Evolutionary conservation across 2,329 filamentous ascomycete species (phyloP), one percentile per base, ranked within the genome.

Genomic region (Cryphonectria naterciae): DNA sequence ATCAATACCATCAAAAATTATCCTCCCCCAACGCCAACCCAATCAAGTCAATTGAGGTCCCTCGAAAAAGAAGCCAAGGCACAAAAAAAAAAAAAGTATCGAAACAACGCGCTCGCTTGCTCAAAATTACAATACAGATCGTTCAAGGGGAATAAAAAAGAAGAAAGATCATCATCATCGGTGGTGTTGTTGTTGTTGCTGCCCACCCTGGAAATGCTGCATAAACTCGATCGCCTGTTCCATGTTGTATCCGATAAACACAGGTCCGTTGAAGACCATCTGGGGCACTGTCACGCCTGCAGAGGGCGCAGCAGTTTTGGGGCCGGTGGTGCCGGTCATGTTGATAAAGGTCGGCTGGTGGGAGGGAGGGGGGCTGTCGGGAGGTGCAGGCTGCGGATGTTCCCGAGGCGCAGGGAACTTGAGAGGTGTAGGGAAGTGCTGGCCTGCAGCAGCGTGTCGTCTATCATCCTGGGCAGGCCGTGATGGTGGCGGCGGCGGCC

Each of bases 241-340:
- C 73, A 94, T 88, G 13, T 92, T 90, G 77, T 97, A 98, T 0
- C 95, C 95, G 76, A 98, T 93, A 77, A 98, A 98, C 0, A 98
- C 94, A 0, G 95, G 95, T 0, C 95, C 95, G 11, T 93, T 97
- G 78, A 98, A 97, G 0, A 97, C 85, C 88, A 98, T 92, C 75
- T 92, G 91, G 13, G 93, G 88, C 13, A 74, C 70, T 32, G 75
- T 75, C 13, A 75, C 78, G 54, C 74, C 73, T 10, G 75, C 74
- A 65, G 61, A 15, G 8, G 76, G 61, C 39, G 15, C 37, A n/a
- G 11, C 61, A 11, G 22, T 39, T 74, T 82, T 79, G 64, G 76
- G 67, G 52, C 80, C 73, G 68, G 60, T 28, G 67, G 58, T 22
- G 39, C 79, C 77, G 56, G 70, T 73, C 54, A 85, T 78, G 74